A percentile compares a stretch with the other conserved stretches of the same genome.
Evolutionary conservation across 225 moss, liverwort and hornwort species (phyloP).

Genomic region (Polytrichum commune): DNA sequence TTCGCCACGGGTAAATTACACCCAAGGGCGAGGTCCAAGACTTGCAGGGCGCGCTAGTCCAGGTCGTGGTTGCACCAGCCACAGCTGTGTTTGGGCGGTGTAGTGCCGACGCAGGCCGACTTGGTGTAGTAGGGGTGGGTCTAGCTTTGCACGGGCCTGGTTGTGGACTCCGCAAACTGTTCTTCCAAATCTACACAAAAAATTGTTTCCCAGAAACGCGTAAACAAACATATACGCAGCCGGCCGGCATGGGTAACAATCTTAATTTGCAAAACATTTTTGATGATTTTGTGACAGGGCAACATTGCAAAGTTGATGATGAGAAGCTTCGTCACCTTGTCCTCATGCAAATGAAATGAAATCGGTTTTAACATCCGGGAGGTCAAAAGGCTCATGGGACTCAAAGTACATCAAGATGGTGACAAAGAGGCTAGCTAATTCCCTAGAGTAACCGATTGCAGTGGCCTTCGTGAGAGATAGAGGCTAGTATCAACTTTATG

Average conservation of each 20-base stretch:
- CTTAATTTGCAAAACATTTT: neutral
- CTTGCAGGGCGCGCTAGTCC: constrained; percentile 28
- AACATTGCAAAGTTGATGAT: neutral
- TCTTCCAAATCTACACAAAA: constrained; percentile 21
- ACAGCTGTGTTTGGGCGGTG: too few species aligned
- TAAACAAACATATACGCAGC: neutral
- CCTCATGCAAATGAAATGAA: too few species aligned
- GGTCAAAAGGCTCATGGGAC: too few species aligned
- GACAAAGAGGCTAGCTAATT: too few species aligned
- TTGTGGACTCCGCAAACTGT: constrained; percentile 20
- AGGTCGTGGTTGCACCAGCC: neutral
- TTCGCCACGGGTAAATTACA: neutral
- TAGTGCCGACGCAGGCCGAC: neutral
- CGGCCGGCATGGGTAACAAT: neutral
- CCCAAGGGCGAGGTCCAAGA: constrained; percentile 2
- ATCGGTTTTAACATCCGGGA: too few species aligned
- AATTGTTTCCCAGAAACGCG: neutral
- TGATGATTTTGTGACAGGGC: neutral
- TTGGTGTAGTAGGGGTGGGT: neutral
- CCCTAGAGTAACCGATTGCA: too few species aligned
- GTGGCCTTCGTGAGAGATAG: too few species aligned
- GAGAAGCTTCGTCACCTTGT: neutral
- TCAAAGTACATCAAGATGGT: too few species aligned
- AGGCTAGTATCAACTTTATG: too few species aligned
- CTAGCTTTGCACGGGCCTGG: neutral